Evolutionary conservation across 441 rosid genomes (phyloP).

Genomic region (Populus hybrid): DNA sequence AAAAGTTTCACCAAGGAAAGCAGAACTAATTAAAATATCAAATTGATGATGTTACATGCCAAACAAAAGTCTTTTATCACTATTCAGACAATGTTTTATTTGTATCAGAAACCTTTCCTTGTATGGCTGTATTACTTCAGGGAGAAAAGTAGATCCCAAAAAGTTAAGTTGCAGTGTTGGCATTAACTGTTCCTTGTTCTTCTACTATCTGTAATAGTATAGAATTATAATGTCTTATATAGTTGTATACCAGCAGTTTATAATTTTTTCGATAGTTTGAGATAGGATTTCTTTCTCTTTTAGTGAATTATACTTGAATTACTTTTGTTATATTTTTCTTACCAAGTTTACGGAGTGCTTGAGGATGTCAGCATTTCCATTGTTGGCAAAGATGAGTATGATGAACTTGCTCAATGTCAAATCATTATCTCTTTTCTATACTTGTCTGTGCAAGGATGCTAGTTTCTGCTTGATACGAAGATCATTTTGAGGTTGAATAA

Average conservation of each 20-base stretch:
- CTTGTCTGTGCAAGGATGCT: not conserved
- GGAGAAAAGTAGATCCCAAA: not conserved
- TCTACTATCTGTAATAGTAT: not conserved
- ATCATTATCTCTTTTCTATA: not conserved
- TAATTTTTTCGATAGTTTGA: not conserved
- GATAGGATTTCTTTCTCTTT: no score
- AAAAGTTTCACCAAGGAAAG: no score
- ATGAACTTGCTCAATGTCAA: constrained; percentile 90
- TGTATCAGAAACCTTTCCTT: not conserved
- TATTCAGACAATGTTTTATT: not conserved
- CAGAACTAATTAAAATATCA: not conserved
- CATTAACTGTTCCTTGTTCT: not conserved
- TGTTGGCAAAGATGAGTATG: no score
- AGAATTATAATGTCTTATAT: not conserved
- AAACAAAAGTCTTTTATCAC: not conserved
- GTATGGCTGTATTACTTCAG: not conserved
- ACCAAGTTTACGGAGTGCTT: not conserved
- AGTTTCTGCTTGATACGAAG: not conserved
- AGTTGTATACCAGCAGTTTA: not conserved
- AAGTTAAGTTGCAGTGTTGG: not conserved
- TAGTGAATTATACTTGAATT: no score
- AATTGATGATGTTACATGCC: not conserved
- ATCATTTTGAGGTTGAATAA: not conserved
- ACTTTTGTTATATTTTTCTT: no score
- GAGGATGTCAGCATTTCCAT: not conserved